Percentiles rank a stretch among this genome's conserved stretches.
Evolutionary conservation across 495 filamentous ascomycete species (phyloP).

Genomic region (Penicillium malachiteum): DNA sequence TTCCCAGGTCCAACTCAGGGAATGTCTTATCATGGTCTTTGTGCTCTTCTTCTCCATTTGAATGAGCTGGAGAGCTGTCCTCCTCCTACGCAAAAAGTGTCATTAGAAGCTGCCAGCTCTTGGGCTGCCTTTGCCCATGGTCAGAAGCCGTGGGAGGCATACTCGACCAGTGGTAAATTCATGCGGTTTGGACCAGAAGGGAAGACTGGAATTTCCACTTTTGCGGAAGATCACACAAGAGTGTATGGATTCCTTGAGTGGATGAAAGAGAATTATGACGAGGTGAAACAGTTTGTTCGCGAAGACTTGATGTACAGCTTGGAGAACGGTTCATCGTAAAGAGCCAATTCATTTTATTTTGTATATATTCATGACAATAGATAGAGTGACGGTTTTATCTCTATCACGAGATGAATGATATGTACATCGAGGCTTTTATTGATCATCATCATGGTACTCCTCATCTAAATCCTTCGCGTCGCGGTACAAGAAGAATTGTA

Average conservation of each 20-base stretch:
- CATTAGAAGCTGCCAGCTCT: conserved; percentile 5
- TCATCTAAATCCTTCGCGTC: conserved; percentile 28
- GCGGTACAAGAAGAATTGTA: conserved; percentile 85
- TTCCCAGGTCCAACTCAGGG: conserved; percentile 8
- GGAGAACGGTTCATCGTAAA: background rate
- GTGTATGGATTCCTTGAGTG: background rate
- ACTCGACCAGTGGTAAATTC: background rate
- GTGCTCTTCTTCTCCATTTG: conserved; percentile 8
- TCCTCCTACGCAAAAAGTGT: background rate
- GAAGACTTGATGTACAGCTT: background rate
- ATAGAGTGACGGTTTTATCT: background rate
- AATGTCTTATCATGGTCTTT: conserved; percentile 11
- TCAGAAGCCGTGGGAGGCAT: conserved; percentile 9
- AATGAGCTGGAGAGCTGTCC: conserved; percentile 6
- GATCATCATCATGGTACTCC: conserved; percentile 1
- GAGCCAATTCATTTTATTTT: background rate
- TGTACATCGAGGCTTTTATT: conserved; percentile 3
- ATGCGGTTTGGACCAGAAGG: conserved; percentile 14
- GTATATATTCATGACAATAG: background rate
- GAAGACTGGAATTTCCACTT: background rate
- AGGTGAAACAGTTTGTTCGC: background rate
- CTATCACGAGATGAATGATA: background rate
- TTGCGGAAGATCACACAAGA: conserved; percentile 3
- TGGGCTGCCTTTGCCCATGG: conserved; percentile 11
- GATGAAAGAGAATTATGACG: background rate